Evolutionary conservation across 176 grass and related monocot species (phyloP).

Genomic region (Panicum miliaceum): DNA sequence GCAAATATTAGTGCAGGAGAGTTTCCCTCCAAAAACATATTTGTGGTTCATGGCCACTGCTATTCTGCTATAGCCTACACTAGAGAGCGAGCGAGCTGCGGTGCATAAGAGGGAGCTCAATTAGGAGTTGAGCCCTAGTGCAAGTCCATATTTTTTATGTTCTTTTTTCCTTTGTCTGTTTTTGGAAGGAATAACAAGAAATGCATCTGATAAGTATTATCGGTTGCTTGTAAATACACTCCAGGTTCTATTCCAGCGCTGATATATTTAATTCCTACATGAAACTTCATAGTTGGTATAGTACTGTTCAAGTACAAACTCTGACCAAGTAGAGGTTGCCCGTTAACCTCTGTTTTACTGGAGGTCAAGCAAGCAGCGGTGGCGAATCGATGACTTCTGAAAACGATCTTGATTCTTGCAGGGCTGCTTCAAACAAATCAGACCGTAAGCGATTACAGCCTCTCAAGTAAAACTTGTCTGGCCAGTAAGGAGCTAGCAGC

Average conservation of each 20-base stretch:
- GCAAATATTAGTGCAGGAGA: constrained; percentile 21
- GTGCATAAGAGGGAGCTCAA: constrained; percentile 39
- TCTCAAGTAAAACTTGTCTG: neutral
- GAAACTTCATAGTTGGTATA: too few relatives aligned
- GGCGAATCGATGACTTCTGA: neutral
- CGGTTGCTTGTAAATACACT: constrained; percentile 8
- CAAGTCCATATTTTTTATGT: neutral
- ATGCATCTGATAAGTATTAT: neutral
- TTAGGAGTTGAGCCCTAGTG: constrained; percentile 52
- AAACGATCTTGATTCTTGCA: neutral
- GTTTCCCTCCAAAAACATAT: constrained; percentile 28
- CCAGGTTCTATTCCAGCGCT: neutral
- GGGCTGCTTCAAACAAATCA: constrained; percentile 30
- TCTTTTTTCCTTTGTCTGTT: neutral
- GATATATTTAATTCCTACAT: neutral
- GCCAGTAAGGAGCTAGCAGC: neutral
- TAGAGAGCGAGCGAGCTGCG: neutral
- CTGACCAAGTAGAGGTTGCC: neutral
- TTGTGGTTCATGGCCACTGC: constrained; percentile 1
- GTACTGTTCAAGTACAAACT: neutral
- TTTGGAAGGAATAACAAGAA: constrained; percentile 11
- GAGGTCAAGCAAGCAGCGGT: constrained; percentile 2
- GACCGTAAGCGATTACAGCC: neutral
- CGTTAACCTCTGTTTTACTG: neutral
- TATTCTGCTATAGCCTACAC: neutral